Percentiles rank a stretch among this genome's conserved stretches.
phyloP scores from a whole-genome alignment of 768 basidiomycete species.

The Tylopilus sp. region DNA sequence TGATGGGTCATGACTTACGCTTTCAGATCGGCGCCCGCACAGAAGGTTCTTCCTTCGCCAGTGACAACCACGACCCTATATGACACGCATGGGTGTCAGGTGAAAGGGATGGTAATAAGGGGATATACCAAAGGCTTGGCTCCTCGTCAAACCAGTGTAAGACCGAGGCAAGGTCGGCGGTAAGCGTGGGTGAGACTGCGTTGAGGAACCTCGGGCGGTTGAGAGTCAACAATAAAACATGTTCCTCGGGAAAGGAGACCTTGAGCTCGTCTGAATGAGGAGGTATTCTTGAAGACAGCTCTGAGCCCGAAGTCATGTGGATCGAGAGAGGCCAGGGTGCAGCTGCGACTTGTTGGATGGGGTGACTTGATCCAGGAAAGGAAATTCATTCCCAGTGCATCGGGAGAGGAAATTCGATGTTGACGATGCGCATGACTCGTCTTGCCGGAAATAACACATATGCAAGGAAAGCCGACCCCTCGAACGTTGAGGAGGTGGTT shows the following conservation, averaged over 20 bases:
- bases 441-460: not conserved
- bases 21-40: constrained; percentile 78
- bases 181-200: constrained; percentile 64
- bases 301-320: not conserved
- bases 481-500: not conserved
- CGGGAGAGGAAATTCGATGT: not conserved
- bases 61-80: constrained; percentile 72
- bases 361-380: not conserved
- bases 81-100: not conserved
- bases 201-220: constrained; percentile 74
- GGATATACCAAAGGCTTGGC: constrained; percentile 61
- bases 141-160: constrained; percentile 76
- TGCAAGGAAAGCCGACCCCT: constrained; percentile 2
- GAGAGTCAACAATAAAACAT: constrained; percentile 51
- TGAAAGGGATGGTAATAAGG: not conserved
- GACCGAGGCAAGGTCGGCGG: constrained; percentile 45
- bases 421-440: not conserved
- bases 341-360: not conserved
- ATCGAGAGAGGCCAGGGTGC: not conserved
- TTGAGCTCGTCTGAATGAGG: constrained; percentile 36
- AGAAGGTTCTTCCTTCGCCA: constrained; percentile 69
- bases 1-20: constrained; percentile 42
- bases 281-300: constrained; percentile 13
- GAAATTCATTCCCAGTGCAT: constrained; percentile 9
- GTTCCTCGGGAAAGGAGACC: constrained; percentile 43